Evolutionary conservation across 352 stramenopile species (phyloP), one percentile per base, ranked within the genome.

Genomic region (Globisporangium acanthophoron): DNA sequence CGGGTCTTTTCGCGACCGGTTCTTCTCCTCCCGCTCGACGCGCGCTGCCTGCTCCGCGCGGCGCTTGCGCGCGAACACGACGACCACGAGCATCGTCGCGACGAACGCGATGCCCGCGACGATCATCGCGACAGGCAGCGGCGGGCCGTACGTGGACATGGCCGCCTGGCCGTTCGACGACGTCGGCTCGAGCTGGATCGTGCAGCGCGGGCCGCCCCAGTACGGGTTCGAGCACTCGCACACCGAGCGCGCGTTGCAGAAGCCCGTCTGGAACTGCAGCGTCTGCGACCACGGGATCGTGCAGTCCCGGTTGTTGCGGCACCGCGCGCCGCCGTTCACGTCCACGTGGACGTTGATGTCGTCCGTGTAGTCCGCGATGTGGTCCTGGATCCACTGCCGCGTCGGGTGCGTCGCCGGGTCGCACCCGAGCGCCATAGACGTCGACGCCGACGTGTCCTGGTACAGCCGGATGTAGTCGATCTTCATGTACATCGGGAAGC

Each of bases 381-480:
- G 67, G 60, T 83, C 79, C 21, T 80, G 66, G 58, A 91, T 90
- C 71, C 74, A 91, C 59, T 88, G 64, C 0, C 76, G 68, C n/a
- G 79, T 88, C 16, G 81, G 81, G 44, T 92, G 80, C 12, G 66
- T 73, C 11, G 64, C 57, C 0, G 81, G 81, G 44, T 92, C 79
- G 40, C 81, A 92, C 2, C 73, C 75, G 16, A 80, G 44, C 1
- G 61, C 56, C 79, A 92, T 92, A 18, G 35, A 74, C 6, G 74
- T 80, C 21, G 46, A 49, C 5, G 60, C 13, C 11, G 65, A 73
- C 40, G 47, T 61, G 61, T 91, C 77, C 62, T 92, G 79, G 47
- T 87, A 90, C 62, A 90, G 21, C 5, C 88, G 78, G 6, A 96
- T 70, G 66, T 93, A 93, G 68, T 96, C 87, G 59, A 96, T 84